phyloP scores from a whole-genome alignment of 352 stramenopile species.

The Phytopythium delawarense region DNA sequence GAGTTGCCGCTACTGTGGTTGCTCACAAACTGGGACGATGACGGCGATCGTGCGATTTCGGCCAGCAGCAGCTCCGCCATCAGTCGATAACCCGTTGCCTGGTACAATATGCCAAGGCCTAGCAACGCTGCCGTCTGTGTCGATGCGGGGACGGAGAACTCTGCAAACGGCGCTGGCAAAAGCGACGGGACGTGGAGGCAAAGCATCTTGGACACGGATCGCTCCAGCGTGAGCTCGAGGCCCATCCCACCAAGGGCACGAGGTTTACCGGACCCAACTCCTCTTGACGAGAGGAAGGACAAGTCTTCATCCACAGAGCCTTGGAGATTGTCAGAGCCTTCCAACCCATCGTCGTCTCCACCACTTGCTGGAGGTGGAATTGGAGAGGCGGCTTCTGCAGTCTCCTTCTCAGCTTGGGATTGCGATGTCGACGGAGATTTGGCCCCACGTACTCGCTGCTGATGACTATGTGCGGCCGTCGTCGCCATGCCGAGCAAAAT shows the following conservation, averaged over 20 bases:
- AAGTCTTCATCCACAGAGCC: background rate
- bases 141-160: slow-evolving; percentile 94
- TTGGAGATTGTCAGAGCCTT: background rate
- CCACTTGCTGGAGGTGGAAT: background rate
- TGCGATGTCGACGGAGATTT: background rate
- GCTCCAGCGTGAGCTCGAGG: slow-evolving; percentile 65
- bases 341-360: background rate
- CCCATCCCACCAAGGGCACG: slow-evolving; percentile 30
- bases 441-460: slow-evolving; percentile 18
- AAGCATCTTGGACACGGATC: slow-evolving; percentile 96
- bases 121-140: slow-evolving; percentile 95
- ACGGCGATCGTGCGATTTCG: slow-evolving; percentile 92
- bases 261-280: slow-evolving; percentile 18
- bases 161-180: slow-evolving; percentile 91
- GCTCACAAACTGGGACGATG: slow-evolving; percentile 61
- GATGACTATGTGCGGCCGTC: slow-evolving; percentile 88
- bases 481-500: slow-evolving; percentile 96
- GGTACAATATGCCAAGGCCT: slow-evolving; percentile 95
- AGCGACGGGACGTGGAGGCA: slow-evolving; percentile 97
- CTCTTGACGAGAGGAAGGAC: slow-evolving; percentile 1
- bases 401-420: background rate
- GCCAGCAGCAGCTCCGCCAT: slow-evolving; percentile 98
- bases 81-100: slow-evolving; percentile 93
- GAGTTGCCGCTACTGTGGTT: slow-evolving; percentile 36
- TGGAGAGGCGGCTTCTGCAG: background rate